Evolutionary conservation across 2,329 filamentous ascomycete genomes (phyloP), one percentile per base, ranked within the genome.

Genomic region (Teratosphaeria nubilosa): DNA sequence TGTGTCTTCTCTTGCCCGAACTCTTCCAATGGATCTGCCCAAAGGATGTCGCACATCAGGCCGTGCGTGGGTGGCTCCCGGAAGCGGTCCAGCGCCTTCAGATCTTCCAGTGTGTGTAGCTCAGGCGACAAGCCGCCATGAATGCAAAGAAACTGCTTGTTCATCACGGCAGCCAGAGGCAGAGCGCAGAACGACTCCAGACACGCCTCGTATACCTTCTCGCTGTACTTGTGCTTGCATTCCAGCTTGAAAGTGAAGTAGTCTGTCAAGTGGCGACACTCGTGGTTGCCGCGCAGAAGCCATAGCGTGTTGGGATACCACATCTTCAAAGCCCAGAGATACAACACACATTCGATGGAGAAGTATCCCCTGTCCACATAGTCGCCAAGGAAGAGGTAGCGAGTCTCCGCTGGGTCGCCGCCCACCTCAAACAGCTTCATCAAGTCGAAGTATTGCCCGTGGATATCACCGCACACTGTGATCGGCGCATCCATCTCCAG

Each of bases 191-290:
- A 99, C 0, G 94, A 95, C 65, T 99, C 92, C 85, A 96, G 95
- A 78, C 94, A 97, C 58, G 94, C 92, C 70, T 99, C 92, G 74
- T 99, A 99, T 60, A 99, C 83, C 63, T 83, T 83, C 77, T 97
- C 94, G 34, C 90, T 96, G 77, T 99, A 99, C 76, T 99, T 99
- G 83, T 99, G 94, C 79, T 96, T 96, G 82, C 94, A 99, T 76
- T 99, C 94, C 59, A 99, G 86, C 81, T 99, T 97, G 81, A 99
- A 99, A 61, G 94, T 99, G 78, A 99, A 99, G 81, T 99, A 99
- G 73, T 99, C 94, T 59, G 94, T 99, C 82, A 99, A 82, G 79
- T 99, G 94, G 70, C 94, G 87, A 76, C 94, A 99, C 77, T 99
- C 94, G 78, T 99, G 94, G 76, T 99, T 99, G 66, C 94, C 94